Evolutionary conservation across 1,139 yeast genomes (phyloP).

Genomic region (Martiniozyma asiatica): DNA sequence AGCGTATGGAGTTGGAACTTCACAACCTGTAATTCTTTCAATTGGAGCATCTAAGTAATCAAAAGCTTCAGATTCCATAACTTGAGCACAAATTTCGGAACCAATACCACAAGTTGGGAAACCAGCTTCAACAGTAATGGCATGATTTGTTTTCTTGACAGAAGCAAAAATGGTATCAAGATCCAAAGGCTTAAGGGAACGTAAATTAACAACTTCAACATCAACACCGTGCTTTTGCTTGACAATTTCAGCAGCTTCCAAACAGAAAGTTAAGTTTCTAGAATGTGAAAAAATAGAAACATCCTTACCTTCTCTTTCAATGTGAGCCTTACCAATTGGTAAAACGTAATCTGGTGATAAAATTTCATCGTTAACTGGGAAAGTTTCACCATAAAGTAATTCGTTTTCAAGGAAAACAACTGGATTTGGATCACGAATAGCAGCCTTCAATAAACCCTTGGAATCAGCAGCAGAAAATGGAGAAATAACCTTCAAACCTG

Average conservation of each 20-base stretch:
- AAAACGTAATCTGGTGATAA: slow-evolving; percentile 77
- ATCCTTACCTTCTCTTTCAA: slow-evolving; percentile 88
- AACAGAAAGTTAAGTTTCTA: slow-evolving; percentile 75
- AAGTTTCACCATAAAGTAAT: slow-evolving; percentile 83
- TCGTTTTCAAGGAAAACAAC: slow-evolving; percentile 94
- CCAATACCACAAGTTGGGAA: slow-evolving; percentile 99
- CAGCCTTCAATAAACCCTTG: slow-evolving; percentile 90
- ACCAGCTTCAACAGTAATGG: slow-evolving; percentile 92
- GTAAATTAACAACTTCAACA: slow-evolving; percentile 90
- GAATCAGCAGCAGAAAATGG: slow-evolving; percentile 96
- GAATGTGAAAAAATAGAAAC: slow-evolving; percentile 84
- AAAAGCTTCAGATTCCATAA: slow-evolving; percentile 96
- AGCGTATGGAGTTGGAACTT: slow-evolving; percentile 98
- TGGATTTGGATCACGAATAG: slow-evolving; percentile 97
- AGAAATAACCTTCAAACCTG: slow-evolving; percentile 92
- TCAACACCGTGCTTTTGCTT: slow-evolving; percentile 76
- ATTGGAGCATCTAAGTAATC: slow-evolving; percentile 98
- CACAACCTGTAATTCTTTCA: slow-evolving; percentile 98
- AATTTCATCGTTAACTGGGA: slow-evolving; percentile 84
- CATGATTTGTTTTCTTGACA: slow-evolving; percentile 93
- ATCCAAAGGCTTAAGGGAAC: slow-evolving; percentile 95
- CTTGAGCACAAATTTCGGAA: slow-evolving; percentile 93
- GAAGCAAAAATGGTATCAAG: slow-evolving; percentile 75
- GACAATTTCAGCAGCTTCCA: slow-evolving; percentile 82
- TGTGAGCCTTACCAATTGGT: slow-evolving; percentile 93